phyloP scores from a whole-genome alignment of 192 early-diverging fungal genomes.

The Coemansia sp. region DNA sequence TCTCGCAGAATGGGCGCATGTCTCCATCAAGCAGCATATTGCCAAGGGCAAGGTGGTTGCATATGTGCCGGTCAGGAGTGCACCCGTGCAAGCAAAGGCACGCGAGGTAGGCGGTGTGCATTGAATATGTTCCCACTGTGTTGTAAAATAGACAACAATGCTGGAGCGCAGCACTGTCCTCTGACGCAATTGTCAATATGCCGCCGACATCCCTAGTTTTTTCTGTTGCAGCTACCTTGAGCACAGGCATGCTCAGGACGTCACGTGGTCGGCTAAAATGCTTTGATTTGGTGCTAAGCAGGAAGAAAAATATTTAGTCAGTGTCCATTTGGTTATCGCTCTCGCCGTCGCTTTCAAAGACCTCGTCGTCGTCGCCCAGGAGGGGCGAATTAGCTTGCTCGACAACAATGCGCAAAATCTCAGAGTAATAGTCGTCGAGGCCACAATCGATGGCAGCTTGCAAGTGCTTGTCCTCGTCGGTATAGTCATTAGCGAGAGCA shows the following conservation, averaged over 20 bases:
- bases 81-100: background rate
- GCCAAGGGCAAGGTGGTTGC: background rate
- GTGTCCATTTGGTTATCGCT: slow-evolving; percentile 32
- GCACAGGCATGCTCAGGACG: background rate
- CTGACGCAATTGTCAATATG: background rate
- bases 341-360: slow-evolving; percentile 6
- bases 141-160: too few relatives aligned
- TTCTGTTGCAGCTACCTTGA: background rate
- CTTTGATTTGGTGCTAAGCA: background rate
- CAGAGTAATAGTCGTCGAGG: slow-evolving; percentile 28
- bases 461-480: slow-evolving; percentile 21
- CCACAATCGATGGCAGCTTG: slow-evolving; percentile 23
- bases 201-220: background rate
- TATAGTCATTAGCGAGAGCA: slow-evolving; percentile 25
- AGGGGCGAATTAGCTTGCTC: background rate
- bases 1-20: background rate
- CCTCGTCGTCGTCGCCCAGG: background rate
- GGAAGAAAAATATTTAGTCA: slow-evolving; percentile 10
- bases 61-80: background rate
- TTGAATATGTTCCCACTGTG: background rate
- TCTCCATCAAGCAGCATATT: background rate
- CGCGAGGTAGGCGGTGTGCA: background rate
- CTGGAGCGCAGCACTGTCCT: background rate
- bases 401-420: slow-evolving; percentile 33
- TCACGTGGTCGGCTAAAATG: background rate